phyloP scores from a whole-genome alignment of 352 stramenopile genomes.

The Globisporangium cederbergense region DNA sequence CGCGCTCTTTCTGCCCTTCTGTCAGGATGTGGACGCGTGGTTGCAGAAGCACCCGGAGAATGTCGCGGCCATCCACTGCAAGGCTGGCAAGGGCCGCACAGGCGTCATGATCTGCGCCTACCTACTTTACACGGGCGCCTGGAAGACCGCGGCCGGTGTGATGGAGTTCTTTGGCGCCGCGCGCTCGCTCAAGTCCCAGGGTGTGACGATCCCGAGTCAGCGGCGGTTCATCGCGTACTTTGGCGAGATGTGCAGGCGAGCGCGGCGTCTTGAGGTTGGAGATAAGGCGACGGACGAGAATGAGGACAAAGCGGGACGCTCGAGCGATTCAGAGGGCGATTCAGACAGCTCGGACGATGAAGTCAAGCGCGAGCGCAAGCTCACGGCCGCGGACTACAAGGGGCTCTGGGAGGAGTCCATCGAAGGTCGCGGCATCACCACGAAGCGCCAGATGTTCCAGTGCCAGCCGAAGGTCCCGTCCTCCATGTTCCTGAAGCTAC shows the following conservation, averaged over 20 bases:
- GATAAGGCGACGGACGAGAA: neutral
- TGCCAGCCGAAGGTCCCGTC: constrained; percentile 27
- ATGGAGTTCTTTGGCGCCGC: constrained; percentile 70
- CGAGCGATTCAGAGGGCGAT: constrained; percentile 17
- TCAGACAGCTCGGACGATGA: constrained; percentile 18
- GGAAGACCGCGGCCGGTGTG: constrained; percentile 49
- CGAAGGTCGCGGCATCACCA: constrained; percentile 25
- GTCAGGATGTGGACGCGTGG: constrained; percentile 56
- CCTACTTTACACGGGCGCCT: constrained; percentile 64
- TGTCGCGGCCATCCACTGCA: constrained; percentile 89
- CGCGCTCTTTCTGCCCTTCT: constrained; percentile 70
- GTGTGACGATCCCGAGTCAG: constrained; percentile 83
- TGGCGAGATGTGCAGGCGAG: constrained; percentile 41
- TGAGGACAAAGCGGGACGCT: constrained; percentile 17
- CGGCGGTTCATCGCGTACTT: constrained; percentile 80
- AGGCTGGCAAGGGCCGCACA: constrained; percentile 88
- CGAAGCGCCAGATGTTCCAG: constrained; percentile 19
- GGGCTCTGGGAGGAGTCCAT: constrained; percentile 44
- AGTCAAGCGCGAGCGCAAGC: constrained; percentile 26
- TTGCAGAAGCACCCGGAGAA: constrained; percentile 55
- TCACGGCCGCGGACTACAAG: constrained; percentile 38
- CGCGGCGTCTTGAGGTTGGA: neutral
- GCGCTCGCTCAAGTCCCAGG: constrained; percentile 71
- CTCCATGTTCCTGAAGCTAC: constrained; percentile 33
- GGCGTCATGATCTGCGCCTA: constrained; percentile 87